Evolutionary conservation across 441 rosid species (phyloP).

Genomic region (Erodium trifolium): DNA sequence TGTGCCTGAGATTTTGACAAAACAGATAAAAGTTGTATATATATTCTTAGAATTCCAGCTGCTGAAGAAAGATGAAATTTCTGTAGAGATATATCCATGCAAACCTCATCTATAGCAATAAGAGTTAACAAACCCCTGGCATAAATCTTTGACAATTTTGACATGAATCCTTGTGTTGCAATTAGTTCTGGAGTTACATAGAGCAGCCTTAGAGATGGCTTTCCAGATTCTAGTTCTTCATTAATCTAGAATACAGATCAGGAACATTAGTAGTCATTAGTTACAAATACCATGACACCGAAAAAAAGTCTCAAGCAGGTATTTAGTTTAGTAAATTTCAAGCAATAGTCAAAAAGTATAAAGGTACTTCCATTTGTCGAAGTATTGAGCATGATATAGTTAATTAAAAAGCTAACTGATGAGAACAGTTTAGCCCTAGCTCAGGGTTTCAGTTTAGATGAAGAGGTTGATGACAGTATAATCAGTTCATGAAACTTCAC

Average conservation of each 20-base stretch:
- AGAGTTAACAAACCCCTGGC: conserved; percentile 78
- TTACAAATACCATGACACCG: neutral
- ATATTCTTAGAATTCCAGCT: neutral
- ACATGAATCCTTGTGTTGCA: conserved; percentile 77
- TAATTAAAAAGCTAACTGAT: too few relatives aligned
- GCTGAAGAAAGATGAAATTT: neutral
- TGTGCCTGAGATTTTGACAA: conserved; percentile 62
- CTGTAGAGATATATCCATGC: neutral
- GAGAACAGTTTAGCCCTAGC: too few relatives aligned
- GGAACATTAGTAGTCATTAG: conserved; percentile 8
- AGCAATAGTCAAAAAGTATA: neutral
- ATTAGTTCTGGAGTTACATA: conserved; percentile 91
- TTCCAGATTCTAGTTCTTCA: conserved; percentile 84
- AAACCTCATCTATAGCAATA: conserved; percentile 90
- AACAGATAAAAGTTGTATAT: conserved; percentile 17
- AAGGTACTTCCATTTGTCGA: neutral
- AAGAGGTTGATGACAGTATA: too few relatives aligned
- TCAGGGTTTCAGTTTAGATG: too few relatives aligned
- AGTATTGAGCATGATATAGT: too few relatives aligned
- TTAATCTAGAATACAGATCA: conserved; percentile 46
- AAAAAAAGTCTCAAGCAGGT: neutral
- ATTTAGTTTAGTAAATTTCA: neutral
- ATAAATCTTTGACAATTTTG: conserved; percentile 61
- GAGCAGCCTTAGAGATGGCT: conserved; percentile 63
- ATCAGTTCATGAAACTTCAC: too few relatives aligned